These are phyloP conservation scores for Tulasnella sp. DNA, from an alignment of 768 basidiomycete genomes.

Conservation along the genomic window DNA sequence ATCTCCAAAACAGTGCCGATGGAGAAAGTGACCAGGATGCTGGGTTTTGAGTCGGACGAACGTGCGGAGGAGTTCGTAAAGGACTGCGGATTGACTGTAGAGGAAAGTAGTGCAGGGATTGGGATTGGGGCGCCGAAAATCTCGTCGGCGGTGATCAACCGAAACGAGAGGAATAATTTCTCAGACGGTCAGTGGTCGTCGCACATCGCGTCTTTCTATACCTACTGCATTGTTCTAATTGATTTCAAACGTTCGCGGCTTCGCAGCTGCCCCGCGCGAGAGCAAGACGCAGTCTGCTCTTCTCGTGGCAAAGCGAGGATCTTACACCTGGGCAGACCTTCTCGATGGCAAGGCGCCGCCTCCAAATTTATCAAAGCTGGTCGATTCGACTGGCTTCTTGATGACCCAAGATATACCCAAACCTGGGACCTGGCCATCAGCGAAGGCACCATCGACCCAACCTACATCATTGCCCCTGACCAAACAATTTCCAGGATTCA, in stretches of 20 bases:
- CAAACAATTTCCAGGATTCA: not conserved
- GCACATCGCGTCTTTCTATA: not conserved
- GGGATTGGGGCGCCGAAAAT: not conserved
- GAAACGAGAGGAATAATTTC: not conserved
- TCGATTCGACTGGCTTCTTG: not conserved
- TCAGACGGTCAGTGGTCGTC: not conserved
- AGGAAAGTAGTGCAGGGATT: not conserved
- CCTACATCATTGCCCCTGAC: not conserved
- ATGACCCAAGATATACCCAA: not conserved
- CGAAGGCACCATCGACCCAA: not conserved
- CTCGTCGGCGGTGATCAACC: not conserved
- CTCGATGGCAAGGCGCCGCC: conserved; percentile 8
- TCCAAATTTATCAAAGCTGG: not conserved
- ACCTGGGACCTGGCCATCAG: not conserved
- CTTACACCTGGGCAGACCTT: not conserved
- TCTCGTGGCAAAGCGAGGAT: conserved; percentile 10
- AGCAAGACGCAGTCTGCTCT: conserved; percentile 11
- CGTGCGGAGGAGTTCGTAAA: conserved; percentile 6
- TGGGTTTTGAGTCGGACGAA: conserved; percentile 15
- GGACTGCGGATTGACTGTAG: not conserved
- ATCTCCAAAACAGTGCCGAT: conserved; percentile 6
- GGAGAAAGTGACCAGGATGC: conserved; percentile 5
- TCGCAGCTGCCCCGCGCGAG: not conserved
- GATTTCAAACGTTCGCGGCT: not conserved
- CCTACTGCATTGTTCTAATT: not conserved